phyloP scores from a whole-genome alignment of 441 rosid species.

The Cnidoscolus chayamansa region DNA sequence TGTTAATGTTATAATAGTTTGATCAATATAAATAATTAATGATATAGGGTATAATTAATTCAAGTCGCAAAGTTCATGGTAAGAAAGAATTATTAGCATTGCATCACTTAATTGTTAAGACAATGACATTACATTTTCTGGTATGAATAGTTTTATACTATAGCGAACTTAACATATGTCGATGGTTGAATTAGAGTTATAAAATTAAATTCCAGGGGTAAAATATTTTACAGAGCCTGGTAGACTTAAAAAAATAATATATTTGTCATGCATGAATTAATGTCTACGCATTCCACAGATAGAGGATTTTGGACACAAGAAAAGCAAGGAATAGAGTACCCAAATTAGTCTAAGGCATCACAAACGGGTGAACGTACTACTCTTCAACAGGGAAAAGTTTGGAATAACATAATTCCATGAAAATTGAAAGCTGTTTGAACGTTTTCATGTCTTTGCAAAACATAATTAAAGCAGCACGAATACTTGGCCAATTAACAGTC shows the following conservation, averaged over 20 bases:
- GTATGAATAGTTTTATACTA: too few relatives aligned
- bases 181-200: too few relatives aligned
- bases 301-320: conserved; percentile 8
- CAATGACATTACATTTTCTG: too few relatives aligned
- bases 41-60: too few relatives aligned
- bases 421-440: conserved; percentile 15
- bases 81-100: too few relatives aligned
- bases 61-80: too few relatives aligned
- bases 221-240: too few relatives aligned
- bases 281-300: neutral
- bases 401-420: conserved; percentile 26
- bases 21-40: too few relatives aligned
- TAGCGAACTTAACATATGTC: too few relatives aligned
- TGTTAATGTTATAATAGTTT: too few relatives aligned
- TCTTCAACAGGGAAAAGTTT: conserved; percentile 22
- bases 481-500: neutral
- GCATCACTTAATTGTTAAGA: too few relatives aligned
- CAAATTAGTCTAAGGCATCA: neutral
- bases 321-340: conserved; percentile 31
- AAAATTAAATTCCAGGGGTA: too few relatives aligned
- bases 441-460: neutral
- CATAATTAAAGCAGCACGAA: neutral
- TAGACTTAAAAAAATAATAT: neutral
- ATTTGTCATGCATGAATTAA: neutral
- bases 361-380: conserved; percentile 1